These are phyloP conservation scores for Penicillium cosmopolitanum DNA, from an alignment of 495 filamentous ascomycete species.

Conservation along the genomic window DNA sequence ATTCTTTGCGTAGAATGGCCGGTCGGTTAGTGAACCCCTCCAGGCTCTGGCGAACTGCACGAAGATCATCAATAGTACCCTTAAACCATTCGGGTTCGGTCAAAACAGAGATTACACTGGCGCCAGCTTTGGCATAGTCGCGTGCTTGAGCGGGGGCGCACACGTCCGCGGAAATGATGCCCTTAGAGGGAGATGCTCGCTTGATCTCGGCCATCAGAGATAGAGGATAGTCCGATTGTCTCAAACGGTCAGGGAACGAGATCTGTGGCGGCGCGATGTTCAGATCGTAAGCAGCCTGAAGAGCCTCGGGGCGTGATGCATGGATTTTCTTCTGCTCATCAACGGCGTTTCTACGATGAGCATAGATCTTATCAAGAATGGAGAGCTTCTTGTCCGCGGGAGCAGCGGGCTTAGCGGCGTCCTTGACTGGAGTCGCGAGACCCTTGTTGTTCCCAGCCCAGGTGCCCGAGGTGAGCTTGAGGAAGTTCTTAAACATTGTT, in stretches of 20 bases:
- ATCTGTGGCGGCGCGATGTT: constrained; percentile 85
- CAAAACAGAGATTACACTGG: constrained; percentile 94
- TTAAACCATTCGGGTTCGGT: constrained; percentile 99
- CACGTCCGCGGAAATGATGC: constrained; percentile 83
- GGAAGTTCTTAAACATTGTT: constrained; percentile 88
- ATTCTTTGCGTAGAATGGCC: constrained; percentile 92
- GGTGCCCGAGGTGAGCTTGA: constrained; percentile 82
- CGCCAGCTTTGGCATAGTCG: constrained; percentile 90
- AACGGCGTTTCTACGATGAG: constrained; percentile 75
- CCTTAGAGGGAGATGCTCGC: constrained; percentile 94
- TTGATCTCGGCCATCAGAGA: constrained; percentile 98
- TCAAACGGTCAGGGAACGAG: constrained; percentile 76
- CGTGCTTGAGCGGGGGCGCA: constrained; percentile 89
- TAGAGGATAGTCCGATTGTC: constrained; percentile 77
- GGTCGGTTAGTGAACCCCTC: constrained; percentile 90
- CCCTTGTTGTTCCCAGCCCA: constrained; percentile 77
- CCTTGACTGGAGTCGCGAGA: constrained; percentile 23
- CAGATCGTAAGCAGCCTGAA: constrained; percentile 85
- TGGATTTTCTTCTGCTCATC: constrained; percentile 83
- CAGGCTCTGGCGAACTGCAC: constrained; percentile 83
- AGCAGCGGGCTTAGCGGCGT: constrained; percentile 26
- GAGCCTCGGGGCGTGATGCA: constrained; percentile 77
- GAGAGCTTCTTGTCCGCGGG: constrained; percentile 66
- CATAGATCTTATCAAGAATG: constrained; percentile 91
- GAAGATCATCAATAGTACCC: constrained; percentile 91